Evolutionary conservation across 352 stramenopile genomes (phyloP).

Genomic region (Pythium phragmiticola): DNA sequence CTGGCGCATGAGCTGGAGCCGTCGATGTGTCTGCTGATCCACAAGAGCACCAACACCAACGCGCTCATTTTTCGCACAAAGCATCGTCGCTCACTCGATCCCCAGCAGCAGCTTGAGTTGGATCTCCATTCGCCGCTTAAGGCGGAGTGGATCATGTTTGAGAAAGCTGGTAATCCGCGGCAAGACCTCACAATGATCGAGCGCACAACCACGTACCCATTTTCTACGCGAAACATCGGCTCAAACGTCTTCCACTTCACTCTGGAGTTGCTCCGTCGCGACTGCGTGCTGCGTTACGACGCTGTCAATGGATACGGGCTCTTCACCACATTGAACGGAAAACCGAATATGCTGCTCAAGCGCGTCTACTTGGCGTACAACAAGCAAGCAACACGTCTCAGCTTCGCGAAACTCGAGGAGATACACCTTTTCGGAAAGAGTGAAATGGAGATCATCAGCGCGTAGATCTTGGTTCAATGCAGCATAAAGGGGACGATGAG

Average conservation of each 20-base stretch:
- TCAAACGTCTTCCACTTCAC: constrained; percentile 47
- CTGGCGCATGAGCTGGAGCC: constrained; percentile 49
- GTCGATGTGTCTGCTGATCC: constrained; percentile 47
- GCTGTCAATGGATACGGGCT: constrained; percentile 36
- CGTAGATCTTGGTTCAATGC: neutral
- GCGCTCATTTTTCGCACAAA: constrained; percentile 52
- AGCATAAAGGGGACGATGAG: neutral
- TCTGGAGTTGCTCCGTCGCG: constrained; percentile 45
- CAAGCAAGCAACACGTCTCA: constrained; percentile 32
- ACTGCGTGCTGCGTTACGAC: constrained; percentile 51
- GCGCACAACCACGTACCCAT: constrained; percentile 57
- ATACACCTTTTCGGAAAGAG: constrained; percentile 39
- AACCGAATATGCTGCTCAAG: constrained; percentile 51
- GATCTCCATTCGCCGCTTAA: constrained; percentile 37
- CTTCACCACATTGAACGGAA: constrained; percentile 58
- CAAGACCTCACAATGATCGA: constrained; percentile 54
- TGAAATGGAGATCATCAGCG: constrained; percentile 35
- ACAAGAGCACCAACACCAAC: constrained; percentile 66
- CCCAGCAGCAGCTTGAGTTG: constrained; percentile 27
- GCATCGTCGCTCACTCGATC: constrained; percentile 24
- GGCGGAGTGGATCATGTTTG: constrained; percentile 71
- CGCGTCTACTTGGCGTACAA: constrained; percentile 48
- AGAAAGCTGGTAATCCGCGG: constrained; percentile 54
- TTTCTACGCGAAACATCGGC: constrained; percentile 35
- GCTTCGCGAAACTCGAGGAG: constrained; percentile 37